phyloP scores from a whole-genome alignment of 1,284 basidiomycete genomes.

The Pseudozyma thailandica region DNA sequence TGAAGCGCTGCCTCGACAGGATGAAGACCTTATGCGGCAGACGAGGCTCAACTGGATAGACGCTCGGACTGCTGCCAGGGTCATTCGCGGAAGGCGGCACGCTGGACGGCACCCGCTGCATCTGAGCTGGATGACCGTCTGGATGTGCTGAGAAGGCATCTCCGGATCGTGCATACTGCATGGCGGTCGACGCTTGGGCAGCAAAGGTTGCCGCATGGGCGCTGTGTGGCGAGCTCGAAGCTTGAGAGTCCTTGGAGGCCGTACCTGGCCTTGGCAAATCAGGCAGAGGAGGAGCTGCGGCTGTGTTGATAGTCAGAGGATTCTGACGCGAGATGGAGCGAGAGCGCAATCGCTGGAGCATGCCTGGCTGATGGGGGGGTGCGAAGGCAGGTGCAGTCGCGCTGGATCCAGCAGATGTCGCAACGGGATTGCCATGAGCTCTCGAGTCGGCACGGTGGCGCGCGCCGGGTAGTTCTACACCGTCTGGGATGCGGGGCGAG shows the following conservation, averaged over 20 bases:
- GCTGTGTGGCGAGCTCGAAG: slow-evolving; percentile 33
- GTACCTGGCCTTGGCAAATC: slow-evolving; percentile 33
- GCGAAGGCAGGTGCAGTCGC: slow-evolving; percentile 13
- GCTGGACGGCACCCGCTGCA: slow-evolving; percentile 18
- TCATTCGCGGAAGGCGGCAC: slow-evolving; percentile 6
- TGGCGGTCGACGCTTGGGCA: slow-evolving; percentile 21
- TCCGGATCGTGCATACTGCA: slow-evolving; percentile 23
- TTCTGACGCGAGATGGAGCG: slow-evolving; percentile 28
- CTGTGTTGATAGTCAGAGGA: slow-evolving; percentile 35
- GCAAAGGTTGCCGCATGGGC: slow-evolving; percentile 27
- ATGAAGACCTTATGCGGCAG: slow-evolving; percentile 55
- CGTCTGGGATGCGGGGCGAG: slow-evolving; percentile 19
- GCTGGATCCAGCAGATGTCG: slow-evolving; percentile 3
- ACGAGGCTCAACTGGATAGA: slow-evolving; percentile 6
- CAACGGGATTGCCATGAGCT: slow-evolving; percentile 13
- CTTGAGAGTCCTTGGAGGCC: slow-evolving; percentile 44
- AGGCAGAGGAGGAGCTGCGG: slow-evolving; percentile 35
- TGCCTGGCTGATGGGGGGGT: slow-evolving; percentile 12
- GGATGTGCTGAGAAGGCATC: slow-evolving; percentile 3
- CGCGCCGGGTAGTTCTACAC: slow-evolving; percentile 10
- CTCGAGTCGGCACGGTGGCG: slow-evolving; percentile 18
- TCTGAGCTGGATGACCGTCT: slow-evolving; percentile 7
- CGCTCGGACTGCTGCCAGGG: background rate
- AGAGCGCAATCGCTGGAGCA: slow-evolving; percentile 33
- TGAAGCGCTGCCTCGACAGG: slow-evolving; percentile 53